A percentile compares a stretch with the other conserved stretches of the same genome.
These are phyloP conservation scores for Fremontodendron californicum DNA, from an alignment of 345 rosid genomes.

Conservation along the genomic window DNA sequence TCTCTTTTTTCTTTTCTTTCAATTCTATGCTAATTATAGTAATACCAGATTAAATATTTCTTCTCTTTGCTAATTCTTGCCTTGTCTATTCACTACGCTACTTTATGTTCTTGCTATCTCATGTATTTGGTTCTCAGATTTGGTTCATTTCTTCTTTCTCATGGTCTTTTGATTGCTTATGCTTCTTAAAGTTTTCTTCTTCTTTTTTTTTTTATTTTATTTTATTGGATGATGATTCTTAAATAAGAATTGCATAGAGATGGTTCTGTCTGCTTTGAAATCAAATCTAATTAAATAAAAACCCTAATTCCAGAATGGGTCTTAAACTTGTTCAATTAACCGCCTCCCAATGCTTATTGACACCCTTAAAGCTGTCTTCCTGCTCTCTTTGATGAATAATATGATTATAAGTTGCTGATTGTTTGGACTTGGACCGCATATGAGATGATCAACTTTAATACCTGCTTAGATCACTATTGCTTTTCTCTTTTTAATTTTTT, in stretches of 20 bases:
- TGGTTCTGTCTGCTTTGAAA: neutral
- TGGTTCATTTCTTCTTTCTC: neutral
- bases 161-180: neutral
- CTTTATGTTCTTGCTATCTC: neutral
- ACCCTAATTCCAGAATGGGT: neutral
- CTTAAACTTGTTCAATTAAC: neutral
- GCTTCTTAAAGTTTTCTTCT: neutral
- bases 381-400: neutral
- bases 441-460: neutral
- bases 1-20: neutral
- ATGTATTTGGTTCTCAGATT: too few relatives aligned
- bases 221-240: neutral
- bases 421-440: neutral
- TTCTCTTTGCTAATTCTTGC: neutral
- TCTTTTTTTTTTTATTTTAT: too few relatives aligned
- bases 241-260: neutral
- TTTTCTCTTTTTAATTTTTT: neutral
- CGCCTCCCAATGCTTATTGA: neutral
- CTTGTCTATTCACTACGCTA: neutral
- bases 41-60: neutral
- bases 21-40: too few relatives aligned
- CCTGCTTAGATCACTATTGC: neutral
- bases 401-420: neutral
- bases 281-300: neutral
- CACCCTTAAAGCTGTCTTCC: neutral